A percentile compares a stretch with the other conserved stretches of the same genome.
Conservation (phyloP, 768 basidiomycete genomes). For the Antrodiella citrinella region DNA sequence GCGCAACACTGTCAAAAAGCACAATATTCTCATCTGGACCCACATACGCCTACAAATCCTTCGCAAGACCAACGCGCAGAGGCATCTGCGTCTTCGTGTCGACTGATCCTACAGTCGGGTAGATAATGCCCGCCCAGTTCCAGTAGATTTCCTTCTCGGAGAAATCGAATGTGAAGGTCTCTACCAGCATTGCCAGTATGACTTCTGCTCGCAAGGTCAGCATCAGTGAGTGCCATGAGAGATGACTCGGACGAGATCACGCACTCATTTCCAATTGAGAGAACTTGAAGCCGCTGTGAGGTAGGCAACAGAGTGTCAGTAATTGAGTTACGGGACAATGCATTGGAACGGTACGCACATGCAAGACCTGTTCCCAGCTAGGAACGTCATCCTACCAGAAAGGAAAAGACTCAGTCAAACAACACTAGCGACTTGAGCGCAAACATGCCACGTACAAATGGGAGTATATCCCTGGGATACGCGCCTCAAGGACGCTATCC, state of each 20-base stretch:
- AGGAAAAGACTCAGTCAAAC: constrained; percentile 21
- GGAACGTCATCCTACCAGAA: constrained; percentile 33
- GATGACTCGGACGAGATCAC: not conserved
- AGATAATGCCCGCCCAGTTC: constrained; percentile 10
- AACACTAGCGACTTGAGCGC: not conserved
- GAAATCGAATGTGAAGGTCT: constrained; percentile 3
- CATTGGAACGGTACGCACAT: too few species aligned
- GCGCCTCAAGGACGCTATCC: constrained; percentile 26
- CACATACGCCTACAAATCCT: too few species aligned
- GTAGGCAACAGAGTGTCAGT: too few species aligned
- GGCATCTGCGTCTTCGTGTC: constrained; percentile 1
- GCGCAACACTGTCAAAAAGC: too few species aligned
- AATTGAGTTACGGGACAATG: too few species aligned
- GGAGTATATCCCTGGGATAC: constrained; percentile 37
- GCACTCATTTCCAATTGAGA: constrained; percentile 6
- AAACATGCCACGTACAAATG: constrained; percentile 26
- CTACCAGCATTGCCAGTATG: constrained; percentile 2
- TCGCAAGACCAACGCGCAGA: not conserved
- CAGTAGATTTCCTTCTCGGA: constrained; percentile 10
- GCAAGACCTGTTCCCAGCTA: constrained; percentile 36
- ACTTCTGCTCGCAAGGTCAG: constrained; percentile 1
- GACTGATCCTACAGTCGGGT: constrained; percentile 7
- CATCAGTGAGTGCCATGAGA: not conserved
- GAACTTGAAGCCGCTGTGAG: constrained; percentile 9
- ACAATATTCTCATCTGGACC: too few species aligned